A percentile compares a stretch with the other conserved stretches of the same genome.
Conservation (phyloP, 768 basidiomycete genomes). For the Phylloporus scabripes region DNA sequence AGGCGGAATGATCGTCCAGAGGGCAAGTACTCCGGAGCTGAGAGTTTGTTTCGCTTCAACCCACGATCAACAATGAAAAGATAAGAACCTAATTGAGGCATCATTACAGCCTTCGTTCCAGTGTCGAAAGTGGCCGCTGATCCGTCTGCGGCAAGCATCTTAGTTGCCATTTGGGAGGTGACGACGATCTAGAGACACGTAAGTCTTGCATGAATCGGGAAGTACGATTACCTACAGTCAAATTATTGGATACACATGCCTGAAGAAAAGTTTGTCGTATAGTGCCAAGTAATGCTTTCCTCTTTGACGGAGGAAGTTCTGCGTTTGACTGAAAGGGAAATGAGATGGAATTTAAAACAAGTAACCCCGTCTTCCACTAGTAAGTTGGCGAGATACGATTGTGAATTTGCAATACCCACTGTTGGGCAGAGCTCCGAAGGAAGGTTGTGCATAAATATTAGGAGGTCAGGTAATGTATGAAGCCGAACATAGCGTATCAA, state of each 20-base stretch:
- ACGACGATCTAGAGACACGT: conserved; percentile 40
- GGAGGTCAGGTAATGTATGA: conserved; percentile 47
- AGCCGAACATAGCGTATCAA: conserved; percentile 29
- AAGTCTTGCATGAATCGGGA: conserved; percentile 3
- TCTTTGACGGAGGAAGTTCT: conserved; percentile 34
- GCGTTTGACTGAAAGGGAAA: conserved; percentile 57
- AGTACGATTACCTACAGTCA: conserved; percentile 40
- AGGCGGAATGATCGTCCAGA: conserved; percentile 40
- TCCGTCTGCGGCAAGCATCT: conserved; percentile 60
- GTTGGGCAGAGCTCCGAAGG: conserved; percentile 43
- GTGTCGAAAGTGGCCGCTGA: conserved; percentile 61
- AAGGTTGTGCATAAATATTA: conserved; percentile 55
- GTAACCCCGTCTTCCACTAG: conserved; percentile 40
- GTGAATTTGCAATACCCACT: conserved; percentile 33
- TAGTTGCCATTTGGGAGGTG: conserved; percentile 68
- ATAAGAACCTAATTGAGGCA: conserved; percentile 56
- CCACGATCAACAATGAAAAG: conserved; percentile 4
- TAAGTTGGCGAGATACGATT: conserved; percentile 8
- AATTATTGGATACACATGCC: conserved; percentile 39
- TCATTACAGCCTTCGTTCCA: conserved; percentile 56
- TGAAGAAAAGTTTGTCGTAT: conserved; percentile 51
- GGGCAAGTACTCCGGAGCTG: conserved; percentile 39
- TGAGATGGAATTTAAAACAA: conserved; percentile 63
- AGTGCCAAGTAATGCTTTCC: conserved; percentile 41
- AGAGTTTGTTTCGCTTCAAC: conserved; percentile 4